Evolutionary conservation across 768 basidiomycete genomes (phyloP).

Genomic region (Phylloporus arenicola): DNA sequence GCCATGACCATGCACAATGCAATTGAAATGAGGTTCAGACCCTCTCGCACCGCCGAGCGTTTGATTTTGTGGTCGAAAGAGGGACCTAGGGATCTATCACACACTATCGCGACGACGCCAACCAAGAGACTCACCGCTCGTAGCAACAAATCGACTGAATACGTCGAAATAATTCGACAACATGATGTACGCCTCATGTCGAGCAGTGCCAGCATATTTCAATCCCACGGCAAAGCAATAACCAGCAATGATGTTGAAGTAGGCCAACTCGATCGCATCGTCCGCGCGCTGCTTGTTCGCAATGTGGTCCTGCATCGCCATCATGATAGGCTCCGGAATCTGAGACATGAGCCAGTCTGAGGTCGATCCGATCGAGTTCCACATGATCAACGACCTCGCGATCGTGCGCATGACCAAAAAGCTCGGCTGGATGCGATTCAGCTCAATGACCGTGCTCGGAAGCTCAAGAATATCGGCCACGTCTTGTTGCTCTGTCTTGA

Average conservation of each 20-base stretch:
- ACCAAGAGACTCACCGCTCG: conserved; percentile 47
- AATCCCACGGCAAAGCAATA: conserved; percentile 88
- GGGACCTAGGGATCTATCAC: conserved; percentile 42
- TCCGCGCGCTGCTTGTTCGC: conserved; percentile 46
- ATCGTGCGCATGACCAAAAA: conserved; percentile 81
- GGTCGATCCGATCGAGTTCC: conserved; percentile 69
- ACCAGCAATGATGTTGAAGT: conserved; percentile 87
- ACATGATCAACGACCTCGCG: conserved; percentile 77
- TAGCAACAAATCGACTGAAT: conserved; percentile 65
- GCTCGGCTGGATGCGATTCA: conserved; percentile 85
- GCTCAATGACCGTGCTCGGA: conserved; percentile 70
- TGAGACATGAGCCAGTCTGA: conserved; percentile 68
- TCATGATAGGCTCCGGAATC: conserved; percentile 62
- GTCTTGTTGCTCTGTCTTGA: conserved; percentile 77
- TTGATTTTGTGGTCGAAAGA: conserved; percentile 87
- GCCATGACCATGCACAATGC: conserved; percentile 93
- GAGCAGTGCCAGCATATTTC: conserved; percentile 91
- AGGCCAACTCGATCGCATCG: conserved; percentile 79
- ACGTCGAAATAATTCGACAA: conserved; percentile 79
- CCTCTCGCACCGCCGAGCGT: conserved; percentile 80
- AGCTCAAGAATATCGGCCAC: conserved; percentile 82
- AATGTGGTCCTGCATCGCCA: conserved; percentile 50
- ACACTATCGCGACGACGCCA: not conserved
- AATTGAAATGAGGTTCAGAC: conserved; percentile 81
- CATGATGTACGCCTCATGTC: conserved; percentile 81